phyloP scores from a whole-genome alignment of 257 asterid genomes.

The Forsythia viridissima region DNA sequence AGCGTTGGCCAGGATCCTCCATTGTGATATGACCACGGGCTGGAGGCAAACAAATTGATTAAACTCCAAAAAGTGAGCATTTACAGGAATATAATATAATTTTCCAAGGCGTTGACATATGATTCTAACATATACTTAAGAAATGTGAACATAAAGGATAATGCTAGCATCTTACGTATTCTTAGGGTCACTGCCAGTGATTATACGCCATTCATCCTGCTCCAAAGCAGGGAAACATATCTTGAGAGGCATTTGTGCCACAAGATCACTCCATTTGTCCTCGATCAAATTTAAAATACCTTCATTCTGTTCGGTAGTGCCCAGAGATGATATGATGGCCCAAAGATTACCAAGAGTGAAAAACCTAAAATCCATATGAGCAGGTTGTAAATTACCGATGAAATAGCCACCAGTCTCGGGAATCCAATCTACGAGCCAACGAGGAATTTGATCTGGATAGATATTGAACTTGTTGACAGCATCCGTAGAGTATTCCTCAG shows the following conservation, averaged over 20 bases:
- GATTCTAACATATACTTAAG: neutral
- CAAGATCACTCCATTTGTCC: constrained; percentile 47
- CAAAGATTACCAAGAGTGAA: constrained; percentile 47
- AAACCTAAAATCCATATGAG: constrained; percentile 53
- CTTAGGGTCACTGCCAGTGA: constrained; percentile 52
- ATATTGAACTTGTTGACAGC: constrained; percentile 80
- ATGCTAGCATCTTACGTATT: constrained; percentile 38
- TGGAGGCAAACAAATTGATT: constrained; percentile 18
- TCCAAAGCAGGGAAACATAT: constrained; percentile 49
- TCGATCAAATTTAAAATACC: constrained; percentile 38
- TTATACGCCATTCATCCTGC: constrained; percentile 43
- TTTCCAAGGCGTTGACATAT: too few relatives aligned
- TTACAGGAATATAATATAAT: neutral
- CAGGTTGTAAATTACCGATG: constrained; percentile 46
- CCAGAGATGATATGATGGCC: constrained; percentile 44
- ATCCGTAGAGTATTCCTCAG: constrained; percentile 37
- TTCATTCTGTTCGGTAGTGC: constrained; percentile 35
- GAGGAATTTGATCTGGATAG: constrained; percentile 54
- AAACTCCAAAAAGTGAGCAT: neutral
- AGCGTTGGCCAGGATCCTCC: constrained; percentile 55
- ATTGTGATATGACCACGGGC: constrained; percentile 52
- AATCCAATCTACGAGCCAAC: constrained; percentile 52
- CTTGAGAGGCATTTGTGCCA: constrained; percentile 44
- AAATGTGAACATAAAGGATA: neutral
- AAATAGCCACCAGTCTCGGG: constrained; percentile 46